phyloP scores from a whole-genome alignment of 176 grass and related monocot species.

The Puccinellia tenuiflora region DNA sequence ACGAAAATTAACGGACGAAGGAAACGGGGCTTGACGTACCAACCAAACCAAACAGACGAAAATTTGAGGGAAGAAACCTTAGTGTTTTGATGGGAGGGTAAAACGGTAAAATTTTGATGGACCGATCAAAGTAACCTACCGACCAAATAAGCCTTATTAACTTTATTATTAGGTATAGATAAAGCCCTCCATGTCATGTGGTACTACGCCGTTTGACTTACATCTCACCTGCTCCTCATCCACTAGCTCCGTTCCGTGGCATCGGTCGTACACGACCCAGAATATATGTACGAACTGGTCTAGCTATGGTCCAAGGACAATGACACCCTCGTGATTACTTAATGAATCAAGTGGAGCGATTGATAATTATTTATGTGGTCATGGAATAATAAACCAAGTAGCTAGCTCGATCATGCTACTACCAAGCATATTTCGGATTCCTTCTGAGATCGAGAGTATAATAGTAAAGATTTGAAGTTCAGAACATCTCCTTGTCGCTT shows the following conservation, averaged over 20 bases:
- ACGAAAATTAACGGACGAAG: too few species aligned
- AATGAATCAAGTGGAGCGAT: background rate
- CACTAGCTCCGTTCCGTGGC: too few species aligned
- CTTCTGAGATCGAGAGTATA: background rate
- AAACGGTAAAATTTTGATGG: too few species aligned
- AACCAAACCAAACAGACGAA: too few species aligned
- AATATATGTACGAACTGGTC: background rate
- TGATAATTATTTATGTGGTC: background rate
- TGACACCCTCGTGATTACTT: background rate
- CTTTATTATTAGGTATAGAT: too few species aligned
- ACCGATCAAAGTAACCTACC: too few species aligned
- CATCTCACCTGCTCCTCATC: slow-evolving; percentile 23
- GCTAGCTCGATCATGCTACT: slow-evolving; percentile 24
- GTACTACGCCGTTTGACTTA: slow-evolving; percentile 41
- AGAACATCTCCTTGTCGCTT: slow-evolving; percentile 35
- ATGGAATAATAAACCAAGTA: background rate
- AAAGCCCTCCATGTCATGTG: slow-evolving; percentile 9
- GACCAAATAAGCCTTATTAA: too few species aligned
- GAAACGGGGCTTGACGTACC: too few species aligned
- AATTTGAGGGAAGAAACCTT: too few species aligned
- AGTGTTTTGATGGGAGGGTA: too few species aligned
- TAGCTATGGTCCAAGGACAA: slow-evolving; percentile 5
- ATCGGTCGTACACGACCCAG: background rate
- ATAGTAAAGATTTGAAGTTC: slow-evolving; percentile 21
- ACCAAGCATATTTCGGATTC: too few species aligned